These are phyloP conservation scores for Diplodia sapinea DNA, from an alignment of 2,329 filamentous ascomycete species.

Conservation along the genomic window DNA sequence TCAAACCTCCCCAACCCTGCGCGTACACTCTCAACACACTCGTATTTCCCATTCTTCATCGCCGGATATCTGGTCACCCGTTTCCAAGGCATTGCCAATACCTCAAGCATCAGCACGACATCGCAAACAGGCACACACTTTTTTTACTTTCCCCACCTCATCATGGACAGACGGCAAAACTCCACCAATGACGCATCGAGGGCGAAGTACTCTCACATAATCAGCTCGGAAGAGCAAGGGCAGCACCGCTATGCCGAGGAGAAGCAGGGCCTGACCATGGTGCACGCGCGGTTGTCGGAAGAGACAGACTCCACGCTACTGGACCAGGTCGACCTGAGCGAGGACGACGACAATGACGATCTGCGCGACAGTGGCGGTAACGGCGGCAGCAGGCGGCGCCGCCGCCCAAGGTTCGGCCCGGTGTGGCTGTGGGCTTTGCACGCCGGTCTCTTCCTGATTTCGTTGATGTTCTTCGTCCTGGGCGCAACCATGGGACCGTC, in stretches of 20 bases:
- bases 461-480: conserved; percentile 23
- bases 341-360: not conserved
- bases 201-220: conserved; percentile 6
- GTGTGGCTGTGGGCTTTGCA: conserved; percentile 29
- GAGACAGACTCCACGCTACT: conserved; percentile 23
- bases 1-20: conserved; percentile 8
- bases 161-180: conserved; percentile 11
- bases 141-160: not conserved
- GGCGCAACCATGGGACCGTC: conserved; percentile 20
- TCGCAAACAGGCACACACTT: not conserved
- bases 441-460: conserved; percentile 13
- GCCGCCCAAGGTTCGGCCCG: conserved; percentile 19
- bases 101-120: conserved; percentile 8
- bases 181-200: conserved; percentile 3
- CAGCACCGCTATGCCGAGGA: conserved; percentile 10
- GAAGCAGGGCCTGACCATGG: conserved; percentile 7
- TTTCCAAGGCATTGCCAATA: conserved; percentile 25
- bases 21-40: not conserved
- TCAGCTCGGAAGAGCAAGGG: conserved; percentile 18
- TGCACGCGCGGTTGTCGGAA: conserved; percentile 17
- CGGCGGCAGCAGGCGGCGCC: not conserved
- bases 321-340: conserved; percentile 15
- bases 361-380: not conserved
- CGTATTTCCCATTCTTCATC: not conserved
- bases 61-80: not conserved